Base-by-base conservation (phyloP, 805 yeast genomes). In the Candida methanosorbosa region DNA sequence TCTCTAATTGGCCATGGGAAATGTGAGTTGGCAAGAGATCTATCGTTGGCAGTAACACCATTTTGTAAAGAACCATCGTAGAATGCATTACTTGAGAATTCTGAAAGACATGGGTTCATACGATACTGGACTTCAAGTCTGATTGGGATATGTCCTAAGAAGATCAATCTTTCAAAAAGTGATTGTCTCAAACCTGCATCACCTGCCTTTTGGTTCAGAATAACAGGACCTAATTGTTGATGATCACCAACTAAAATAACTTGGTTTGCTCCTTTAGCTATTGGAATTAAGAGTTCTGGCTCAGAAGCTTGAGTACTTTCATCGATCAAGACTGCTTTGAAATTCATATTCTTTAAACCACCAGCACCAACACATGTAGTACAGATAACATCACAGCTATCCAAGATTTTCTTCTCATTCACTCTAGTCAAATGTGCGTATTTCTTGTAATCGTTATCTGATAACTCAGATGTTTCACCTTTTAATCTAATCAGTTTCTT, bases 301-400 rank as follows among this genome's bases (percentile, higher is more conserved):
- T 88, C 97, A 0, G 90, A 73, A 2, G 96, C 90, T 60, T 90
- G 97, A 1, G 97, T 86, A 49, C 86, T 78, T 61, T 88, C 97
- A 59, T 88, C 97, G 39, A 88, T 82, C 40, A 88, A 65, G 2
- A 86, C 95, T 0, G 90, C 73, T 46, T 84, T 68, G 58, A 88
- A 88, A 30, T 66, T 63, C 39, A 75, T 54, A 9, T 53, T 48
- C 42, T 94, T 65, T 35, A 46, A 57, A 56, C 84, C 95, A 36
- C 88, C 94, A 3, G 97, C 95, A 41, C 94, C 95, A 18, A 81
- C 87, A 68, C 96, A 86, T 0, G 97, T 88, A 54, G 85, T 71
- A 61, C 96, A 87, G 12, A 88, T 78, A 27, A 87, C 87, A 44
- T 85, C 85, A n/a, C n/a, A n/a, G n/a, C n/a, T n/a, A n/a, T n/a